phyloP scores from a whole-genome alignment of 2,329 filamentous ascomycete species.

The Onygenales sp. region DNA sequence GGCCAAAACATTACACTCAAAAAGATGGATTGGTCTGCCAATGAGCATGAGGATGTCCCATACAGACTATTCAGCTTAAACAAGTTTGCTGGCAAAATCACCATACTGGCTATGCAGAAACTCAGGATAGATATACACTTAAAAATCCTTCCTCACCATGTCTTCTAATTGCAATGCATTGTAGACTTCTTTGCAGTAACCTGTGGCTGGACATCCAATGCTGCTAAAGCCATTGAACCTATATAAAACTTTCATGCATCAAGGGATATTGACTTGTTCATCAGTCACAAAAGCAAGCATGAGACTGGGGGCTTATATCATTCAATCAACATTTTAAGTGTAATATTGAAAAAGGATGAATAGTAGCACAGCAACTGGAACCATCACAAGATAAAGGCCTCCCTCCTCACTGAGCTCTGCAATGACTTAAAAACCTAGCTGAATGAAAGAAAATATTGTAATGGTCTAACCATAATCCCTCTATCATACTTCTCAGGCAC shows the following conservation, averaged over 20 bases:
- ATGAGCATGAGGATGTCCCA: slow-evolving; percentile 28
- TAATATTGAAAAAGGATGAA: slow-evolving; percentile 22
- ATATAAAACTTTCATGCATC: slow-evolving; percentile 26
- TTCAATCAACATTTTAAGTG: slow-evolving; percentile 20
- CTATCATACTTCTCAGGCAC: slow-evolving; percentile 34
- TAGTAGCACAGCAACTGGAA: slow-evolving; percentile 14
- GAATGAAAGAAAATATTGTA: slow-evolving; percentile 28
- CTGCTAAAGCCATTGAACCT: slow-evolving; percentile 22
- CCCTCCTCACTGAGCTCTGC: slow-evolving; percentile 17
- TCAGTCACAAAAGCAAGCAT: slow-evolving; percentile 27
- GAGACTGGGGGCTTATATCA: slow-evolving; percentile 21
- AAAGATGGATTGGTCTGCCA: slow-evolving; percentile 33
- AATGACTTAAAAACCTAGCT: slow-evolving; percentile 29
- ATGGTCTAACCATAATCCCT: slow-evolving; percentile 25
- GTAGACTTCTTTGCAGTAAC: slow-evolving; percentile 39
- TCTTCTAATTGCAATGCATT: slow-evolving; percentile 44
- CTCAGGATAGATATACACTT: slow-evolving; percentile 26
- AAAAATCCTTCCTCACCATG: slow-evolving; percentile 38
- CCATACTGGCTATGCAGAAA: slow-evolving; percentile 38
- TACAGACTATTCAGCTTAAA: slow-evolving; percentile 36
- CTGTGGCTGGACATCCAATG: slow-evolving; percentile 34
- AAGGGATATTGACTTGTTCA: slow-evolving; percentile 36
- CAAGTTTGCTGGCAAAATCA: slow-evolving; percentile 38
- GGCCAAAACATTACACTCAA: slow-evolving; percentile 27
- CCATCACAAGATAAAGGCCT: slow-evolving; percentile 7